These are phyloP conservation scores for Vigna trinervia DNA, from an alignment of 306 rosid species.

Conservation along the genomic window DNA sequence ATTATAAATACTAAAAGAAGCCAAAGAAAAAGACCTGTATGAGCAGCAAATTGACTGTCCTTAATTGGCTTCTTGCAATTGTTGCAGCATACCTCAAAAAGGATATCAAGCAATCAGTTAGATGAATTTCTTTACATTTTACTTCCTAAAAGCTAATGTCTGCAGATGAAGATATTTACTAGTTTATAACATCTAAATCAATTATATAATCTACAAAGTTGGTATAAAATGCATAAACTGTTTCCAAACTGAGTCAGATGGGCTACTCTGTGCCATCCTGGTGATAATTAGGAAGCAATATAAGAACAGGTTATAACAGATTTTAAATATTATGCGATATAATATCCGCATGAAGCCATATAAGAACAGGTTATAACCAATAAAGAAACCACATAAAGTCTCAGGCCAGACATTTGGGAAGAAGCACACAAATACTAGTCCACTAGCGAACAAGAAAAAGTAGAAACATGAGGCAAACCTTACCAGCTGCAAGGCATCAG, in stretches of 20 bases:
- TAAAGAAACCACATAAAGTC: background rate
- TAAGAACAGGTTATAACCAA: background rate
- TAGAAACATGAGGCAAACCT: conserved; percentile 45
- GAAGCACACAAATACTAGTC: conserved; percentile 29
- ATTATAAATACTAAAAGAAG: conserved; percentile 23
- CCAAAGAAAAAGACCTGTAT: conserved; percentile 71
- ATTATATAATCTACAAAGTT: conserved; percentile 17
- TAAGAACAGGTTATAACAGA: background rate
- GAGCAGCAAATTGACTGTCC: conserved; percentile 81
- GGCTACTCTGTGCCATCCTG: conserved; percentile 3
- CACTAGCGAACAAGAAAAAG: conserved; percentile 4
- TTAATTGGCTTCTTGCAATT: conserved; percentile 89
- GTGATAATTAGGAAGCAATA: conserved; percentile 30
- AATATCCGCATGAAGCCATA: background rate
- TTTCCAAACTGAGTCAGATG: conserved; percentile 16
- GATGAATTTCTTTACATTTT: conserved; percentile 30
- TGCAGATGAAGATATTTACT: conserved; percentile 15
- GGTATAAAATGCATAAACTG: conserved; percentile 28
- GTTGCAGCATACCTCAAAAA: conserved; percentile 86
- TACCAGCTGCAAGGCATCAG: conserved; percentile 89
- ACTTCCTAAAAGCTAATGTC: conserved; percentile 39
- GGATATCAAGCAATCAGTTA: conserved; percentile 52
- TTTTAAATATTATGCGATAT: background rate
- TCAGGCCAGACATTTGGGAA: conserved; percentile 23
- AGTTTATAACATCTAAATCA: conserved; percentile 27